Percentiles rank a stretch among this genome's conserved stretches.
phyloP scores from a whole-genome alignment of 768 basidiomycete species.

The Suillus ampliporus region DNA sequence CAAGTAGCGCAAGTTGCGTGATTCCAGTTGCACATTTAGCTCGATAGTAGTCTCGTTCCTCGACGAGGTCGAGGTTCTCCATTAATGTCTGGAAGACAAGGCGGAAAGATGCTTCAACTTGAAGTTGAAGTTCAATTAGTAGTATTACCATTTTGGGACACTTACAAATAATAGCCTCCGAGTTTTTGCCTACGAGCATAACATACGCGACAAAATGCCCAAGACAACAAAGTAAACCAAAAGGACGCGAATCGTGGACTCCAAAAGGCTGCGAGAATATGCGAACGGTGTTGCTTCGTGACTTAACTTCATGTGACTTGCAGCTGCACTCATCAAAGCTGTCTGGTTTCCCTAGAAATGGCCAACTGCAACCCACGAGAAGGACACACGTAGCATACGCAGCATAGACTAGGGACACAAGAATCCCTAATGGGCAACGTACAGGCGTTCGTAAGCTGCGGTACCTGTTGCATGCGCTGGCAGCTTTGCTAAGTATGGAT shows the following conservation, averaged over 20 bases:
- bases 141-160: too few relatives aligned
- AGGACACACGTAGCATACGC: neutral
- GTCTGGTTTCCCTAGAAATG: neutral
- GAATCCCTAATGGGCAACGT: neutral
- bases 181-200: too few relatives aligned
- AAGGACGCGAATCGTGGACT: constrained; percentile 29
- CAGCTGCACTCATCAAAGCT: neutral
- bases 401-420: neutral
- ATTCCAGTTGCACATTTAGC: too few relatives aligned
- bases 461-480: neutral
- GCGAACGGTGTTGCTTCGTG: neutral
- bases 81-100: too few relatives aligned
- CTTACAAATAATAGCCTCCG: too few relatives aligned
- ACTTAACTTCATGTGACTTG: neutral
- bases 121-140: too few relatives aligned
- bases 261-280: too few relatives aligned
- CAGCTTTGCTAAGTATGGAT: neutral
- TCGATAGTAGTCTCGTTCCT: too few relatives aligned
- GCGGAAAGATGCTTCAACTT: too few relatives aligned
- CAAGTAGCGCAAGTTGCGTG: too few relatives aligned
- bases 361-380: neutral
- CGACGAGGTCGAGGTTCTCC: too few relatives aligned
- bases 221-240: constrained; percentile 20
- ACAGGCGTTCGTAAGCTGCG: neutral
- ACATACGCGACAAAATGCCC: neutral